phyloP scores from a whole-genome alignment of 768 basidiomycete genomes.

The Tulasnella sp. region DNA sequence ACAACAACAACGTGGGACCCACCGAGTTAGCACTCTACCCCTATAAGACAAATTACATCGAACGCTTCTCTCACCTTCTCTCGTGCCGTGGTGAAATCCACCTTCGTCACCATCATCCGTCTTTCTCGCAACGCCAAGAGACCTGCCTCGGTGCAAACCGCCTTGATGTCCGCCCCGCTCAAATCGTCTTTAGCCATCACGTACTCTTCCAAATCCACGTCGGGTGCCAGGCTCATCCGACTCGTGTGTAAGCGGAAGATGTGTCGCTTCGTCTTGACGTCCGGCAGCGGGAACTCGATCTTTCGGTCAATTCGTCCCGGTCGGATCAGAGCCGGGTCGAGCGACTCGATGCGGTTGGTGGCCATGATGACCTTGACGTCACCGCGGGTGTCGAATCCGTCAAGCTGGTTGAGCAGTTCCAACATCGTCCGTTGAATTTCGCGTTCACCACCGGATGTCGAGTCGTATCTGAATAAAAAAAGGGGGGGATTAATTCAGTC shows the following conservation, averaged over 20 bases:
- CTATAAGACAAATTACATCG: background rate
- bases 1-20: background rate
- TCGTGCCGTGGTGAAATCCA: slow-evolving; percentile 82
- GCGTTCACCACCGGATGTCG: slow-evolving; percentile 96
- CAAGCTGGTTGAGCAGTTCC: slow-evolving; percentile 95
- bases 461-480: slow-evolving; percentile 94
- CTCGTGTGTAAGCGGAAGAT: slow-evolving; percentile 96
- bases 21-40: slow-evolving; percentile 21
- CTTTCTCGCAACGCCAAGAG: slow-evolving; percentile 89
- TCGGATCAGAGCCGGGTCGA: slow-evolving; percentile 96
- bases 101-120: slow-evolving; percentile 89
- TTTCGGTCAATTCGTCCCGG: slow-evolving; percentile 98
- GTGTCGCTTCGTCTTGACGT: slow-evolving; percentile 97
- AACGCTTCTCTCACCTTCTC: slow-evolving; percentile 64
- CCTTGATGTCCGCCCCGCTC: slow-evolving; percentile 98
- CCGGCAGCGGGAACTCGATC: slow-evolving; percentile 96
- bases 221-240: slow-evolving; percentile 82
- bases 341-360: slow-evolving; percentile 93
- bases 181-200: slow-evolving; percentile 94
- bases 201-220: slow-evolving; percentile 94
- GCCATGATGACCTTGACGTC: slow-evolving; percentile 99
- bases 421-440: slow-evolving; percentile 99
- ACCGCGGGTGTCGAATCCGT: slow-evolving; percentile 99
- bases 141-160: slow-evolving; percentile 98
- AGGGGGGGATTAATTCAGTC: slow-evolving; percentile 13